These are phyloP conservation scores for Cytospora chrysosperma DNA, from an alignment of 2,329 filamentous ascomycete genomes.

Conservation along the genomic window DNA sequence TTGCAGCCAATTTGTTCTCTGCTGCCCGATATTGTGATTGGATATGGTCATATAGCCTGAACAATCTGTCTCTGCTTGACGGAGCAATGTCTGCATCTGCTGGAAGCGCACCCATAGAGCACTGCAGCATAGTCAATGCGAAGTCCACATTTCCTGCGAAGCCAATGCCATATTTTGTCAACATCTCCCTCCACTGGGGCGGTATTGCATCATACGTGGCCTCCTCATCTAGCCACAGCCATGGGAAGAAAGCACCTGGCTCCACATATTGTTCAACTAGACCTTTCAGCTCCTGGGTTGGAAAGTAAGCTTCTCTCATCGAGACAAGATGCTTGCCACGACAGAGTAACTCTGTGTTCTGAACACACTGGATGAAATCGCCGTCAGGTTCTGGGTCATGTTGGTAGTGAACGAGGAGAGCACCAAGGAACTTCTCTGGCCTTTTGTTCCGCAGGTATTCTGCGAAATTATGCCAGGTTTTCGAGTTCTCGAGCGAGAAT, in stretches of 20 bases:
- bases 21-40: constrained; percentile 16
- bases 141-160: constrained; percentile 21
- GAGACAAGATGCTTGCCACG: neutral
- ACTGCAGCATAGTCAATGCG: constrained; percentile 25
- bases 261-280: constrained; percentile 22
- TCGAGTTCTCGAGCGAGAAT: accelerated
- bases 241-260: constrained; percentile 25
- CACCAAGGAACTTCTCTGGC: constrained; percentile 27
- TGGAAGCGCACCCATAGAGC: neutral
- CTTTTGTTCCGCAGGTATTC: constrained; percentile 22
- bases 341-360: neutral
- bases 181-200: constrained; percentile 12
- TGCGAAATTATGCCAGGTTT: neutral
- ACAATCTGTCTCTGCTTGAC: constrained; percentile 13
- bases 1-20: neutral
- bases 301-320: constrained; percentile 23
- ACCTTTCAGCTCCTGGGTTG: constrained; percentile 15
- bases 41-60: constrained; percentile 26
- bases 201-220: constrained; percentile 4
- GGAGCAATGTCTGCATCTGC: neutral
- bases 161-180: constrained; percentile 1
- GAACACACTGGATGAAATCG: constrained; percentile 7
- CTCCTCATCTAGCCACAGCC: constrained; percentile 21
- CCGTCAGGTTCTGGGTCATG: neutral
- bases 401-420: constrained; percentile 8